Evolutionary conservation across 23 red algal species (phyloP).

Genomic region (Chondrus crispus): DNA sequence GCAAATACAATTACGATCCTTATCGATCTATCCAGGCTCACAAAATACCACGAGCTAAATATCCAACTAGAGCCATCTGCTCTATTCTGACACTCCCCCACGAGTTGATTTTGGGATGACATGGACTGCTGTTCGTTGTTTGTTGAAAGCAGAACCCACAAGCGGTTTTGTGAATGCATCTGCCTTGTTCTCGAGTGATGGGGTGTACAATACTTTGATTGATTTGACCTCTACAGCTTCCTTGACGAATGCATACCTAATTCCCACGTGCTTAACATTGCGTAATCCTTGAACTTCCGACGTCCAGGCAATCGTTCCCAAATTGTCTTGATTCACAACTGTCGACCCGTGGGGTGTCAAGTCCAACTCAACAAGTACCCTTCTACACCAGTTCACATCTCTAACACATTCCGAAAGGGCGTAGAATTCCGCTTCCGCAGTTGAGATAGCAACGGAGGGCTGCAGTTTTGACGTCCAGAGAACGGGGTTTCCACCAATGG

Average conservation of each 20-base stretch:
- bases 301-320: too few species aligned
- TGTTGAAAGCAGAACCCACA: background rate
- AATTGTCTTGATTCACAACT: too few species aligned
- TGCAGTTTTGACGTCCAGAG: background rate
- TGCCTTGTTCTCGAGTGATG: background rate
- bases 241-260: background rate
- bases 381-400: too few species aligned
- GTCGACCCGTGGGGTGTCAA: too few species aligned
- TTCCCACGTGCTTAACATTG: conserved; percentile 13
- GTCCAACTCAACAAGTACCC: too few species aligned
- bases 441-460: conserved; percentile 5
- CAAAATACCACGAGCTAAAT: too few species aligned
- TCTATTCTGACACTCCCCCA: background rate
- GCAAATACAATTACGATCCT: too few species aligned
- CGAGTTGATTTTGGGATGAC: conserved; percentile 6
- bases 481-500: background rate
- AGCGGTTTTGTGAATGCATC: background rate
- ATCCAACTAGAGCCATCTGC: too few species aligned
- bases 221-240: background rate
- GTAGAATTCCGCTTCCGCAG: background rate
- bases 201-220: conserved; percentile 13
- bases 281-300: background rate
- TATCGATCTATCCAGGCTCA: too few species aligned
- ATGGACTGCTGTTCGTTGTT: background rate
- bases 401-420: too few species aligned